Evolutionary conservation across 306 rosid genomes (phyloP), one percentile per base, ranked within the genome.

Genomic region (Phaseolus lunatus): DNA sequence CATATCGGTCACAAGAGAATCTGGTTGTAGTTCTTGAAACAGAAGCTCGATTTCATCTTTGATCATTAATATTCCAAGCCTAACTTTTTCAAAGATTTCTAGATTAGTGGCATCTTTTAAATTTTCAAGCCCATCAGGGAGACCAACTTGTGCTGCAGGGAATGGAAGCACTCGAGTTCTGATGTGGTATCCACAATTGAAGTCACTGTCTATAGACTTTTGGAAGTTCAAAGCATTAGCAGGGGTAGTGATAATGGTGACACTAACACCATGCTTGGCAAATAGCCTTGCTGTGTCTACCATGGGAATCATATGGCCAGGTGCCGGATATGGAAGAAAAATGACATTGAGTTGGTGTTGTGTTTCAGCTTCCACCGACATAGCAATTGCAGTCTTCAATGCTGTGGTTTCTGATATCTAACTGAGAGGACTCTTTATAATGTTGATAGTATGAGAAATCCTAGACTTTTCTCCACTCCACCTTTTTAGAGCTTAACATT

Each of bases 241-340:
- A 22, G 33, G 67, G 18, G 85, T 76, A 11, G 81, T 26, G 52
- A 82, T 76, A 0, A 82, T 76, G 37, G 82, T 76, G 3, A 76
- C 85, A 52, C 13, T 63, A 41, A 23, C 78, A 52, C 82, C 78
- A 43, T 70, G 78, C 16, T 23, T 82, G 14, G 85, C 78, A 63
- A 82, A 82, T 76, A 81, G 19, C 20, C 85, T 70, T 37, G 85
- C 81, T 9, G 81, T 70, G 29, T 76, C 81, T 5, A 76, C 4
- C 82, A 82, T 76, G 0, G 85, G 82, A 27, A 3, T 76, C 85
- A 76, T 76, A 24, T 82, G 85, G 2, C 85, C 81, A 14, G 85
- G 85, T 1, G 69, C 7, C 52, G 65, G 82, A 53, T 9, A 82
- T 50, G 85, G 85, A 41, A 78, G 7, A 15, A 78, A 78, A 58